Conservation (phyloP, 1,284 basidiomycete genomes). For the Xanthoconium separans region DNA sequence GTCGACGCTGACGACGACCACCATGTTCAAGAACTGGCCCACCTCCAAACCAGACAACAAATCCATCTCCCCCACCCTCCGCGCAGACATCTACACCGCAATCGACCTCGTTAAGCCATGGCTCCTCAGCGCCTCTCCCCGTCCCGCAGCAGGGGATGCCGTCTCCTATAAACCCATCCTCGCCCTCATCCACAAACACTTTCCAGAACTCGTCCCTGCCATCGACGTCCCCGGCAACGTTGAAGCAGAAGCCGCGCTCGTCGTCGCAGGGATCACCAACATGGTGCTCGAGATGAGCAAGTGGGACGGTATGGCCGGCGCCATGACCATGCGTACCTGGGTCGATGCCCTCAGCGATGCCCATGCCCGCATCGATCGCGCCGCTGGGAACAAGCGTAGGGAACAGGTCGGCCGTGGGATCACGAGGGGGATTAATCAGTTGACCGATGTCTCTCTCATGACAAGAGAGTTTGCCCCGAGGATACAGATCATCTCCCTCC, state of each 20-base stretch:
- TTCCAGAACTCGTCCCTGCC: constrained; percentile 42
- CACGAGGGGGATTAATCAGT: constrained; percentile 45
- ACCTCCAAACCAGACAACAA: constrained; percentile 35
- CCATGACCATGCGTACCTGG: constrained; percentile 56
- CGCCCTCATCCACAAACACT: constrained; percentile 45
- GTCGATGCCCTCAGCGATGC: constrained; percentile 42
- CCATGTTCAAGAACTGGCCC: constrained; percentile 47
- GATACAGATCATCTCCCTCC: constrained; percentile 50
- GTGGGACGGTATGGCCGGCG: constrained; percentile 52
- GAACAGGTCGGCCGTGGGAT: constrained; percentile 46
- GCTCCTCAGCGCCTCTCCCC: constrained; percentile 37
- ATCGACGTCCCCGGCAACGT: constrained; percentile 42
- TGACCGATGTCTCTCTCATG: constrained; percentile 46
- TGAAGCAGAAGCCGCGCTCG: constrained; percentile 43
- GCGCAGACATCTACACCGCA: constrained; percentile 45
- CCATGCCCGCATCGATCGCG: constrained; percentile 31
- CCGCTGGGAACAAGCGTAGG: constrained; percentile 27
- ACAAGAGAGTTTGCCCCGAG: constrained; percentile 49
- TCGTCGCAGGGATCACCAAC: constrained; percentile 51
- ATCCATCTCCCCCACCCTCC: constrained; percentile 44
- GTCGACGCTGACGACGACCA: background rate
- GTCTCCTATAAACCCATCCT: constrained; percentile 45
- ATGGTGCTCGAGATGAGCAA: constrained; percentile 51
- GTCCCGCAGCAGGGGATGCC: constrained; percentile 46
- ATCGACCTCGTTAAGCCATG: constrained; percentile 46